These are phyloP conservation scores for Chalciporus pseudorubinellus DNA, from an alignment of 768 basidiomycete genomes.

Conservation along the genomic window DNA sequence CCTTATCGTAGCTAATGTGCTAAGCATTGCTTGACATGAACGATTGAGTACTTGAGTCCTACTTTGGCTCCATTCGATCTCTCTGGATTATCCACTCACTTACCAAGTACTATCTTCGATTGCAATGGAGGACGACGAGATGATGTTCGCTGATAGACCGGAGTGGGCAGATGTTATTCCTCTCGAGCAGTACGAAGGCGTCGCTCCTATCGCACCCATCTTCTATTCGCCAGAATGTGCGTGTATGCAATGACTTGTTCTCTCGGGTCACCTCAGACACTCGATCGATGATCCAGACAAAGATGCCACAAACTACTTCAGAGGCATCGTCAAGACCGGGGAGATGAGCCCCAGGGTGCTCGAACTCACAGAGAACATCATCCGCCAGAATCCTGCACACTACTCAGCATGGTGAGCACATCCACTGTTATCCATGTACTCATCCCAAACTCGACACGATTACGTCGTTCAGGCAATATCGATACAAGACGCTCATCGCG, in stretches of 20 bases:
- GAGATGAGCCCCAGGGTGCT: conserved; percentile 84
- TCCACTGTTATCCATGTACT: background rate
- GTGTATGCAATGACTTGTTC: conserved; percentile 29
- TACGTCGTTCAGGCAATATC: conserved; percentile 74
- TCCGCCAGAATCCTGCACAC: conserved; percentile 91
- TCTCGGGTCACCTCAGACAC: conserved; percentile 6
- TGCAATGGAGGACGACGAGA: conserved; percentile 18
- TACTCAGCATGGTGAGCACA: conserved; percentile 87
- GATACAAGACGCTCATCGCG: conserved; percentile 80
- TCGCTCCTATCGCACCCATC: conserved; percentile 84
- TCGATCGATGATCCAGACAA: conserved; percentile 56
- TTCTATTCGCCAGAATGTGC: conserved; percentile 86
- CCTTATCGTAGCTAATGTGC: too few relatives aligned
- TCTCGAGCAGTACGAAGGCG: conserved; percentile 74
- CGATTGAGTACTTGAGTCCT: too few relatives aligned
- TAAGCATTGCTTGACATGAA: background rate
- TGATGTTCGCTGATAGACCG: conserved; percentile 56
- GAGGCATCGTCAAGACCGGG: conserved; percentile 70
- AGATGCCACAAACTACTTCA: conserved; percentile 91
- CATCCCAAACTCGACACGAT: background rate
- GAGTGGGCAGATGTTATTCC: conserved; percentile 84
- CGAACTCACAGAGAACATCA: conserved; percentile 84
- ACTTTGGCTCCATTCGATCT: background rate
- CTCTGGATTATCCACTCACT: background rate
- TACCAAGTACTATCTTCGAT: background rate